A percentile compares a stretch with the other conserved stretches of the same genome.
phyloP scores from a whole-genome alignment of 2,329 filamentous ascomycete genomes.

The Arachnomyces sp. region DNA sequence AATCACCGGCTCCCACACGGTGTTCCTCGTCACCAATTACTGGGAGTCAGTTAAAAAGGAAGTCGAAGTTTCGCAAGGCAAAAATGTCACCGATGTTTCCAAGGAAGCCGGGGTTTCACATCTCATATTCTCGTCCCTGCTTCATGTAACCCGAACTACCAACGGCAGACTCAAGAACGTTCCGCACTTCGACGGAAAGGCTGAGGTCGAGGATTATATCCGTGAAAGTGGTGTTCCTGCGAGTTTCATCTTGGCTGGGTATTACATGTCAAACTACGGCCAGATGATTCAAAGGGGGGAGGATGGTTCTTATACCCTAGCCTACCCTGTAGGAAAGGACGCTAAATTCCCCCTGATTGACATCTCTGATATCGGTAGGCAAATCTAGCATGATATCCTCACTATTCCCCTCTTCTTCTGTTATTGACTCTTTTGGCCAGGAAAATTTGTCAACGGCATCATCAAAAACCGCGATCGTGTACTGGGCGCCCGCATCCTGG shows the following conservation, averaged over 20 bases:
- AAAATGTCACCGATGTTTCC: slow-evolving; percentile 32
- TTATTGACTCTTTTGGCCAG: slow-evolving; percentile 11
- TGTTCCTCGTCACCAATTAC: slow-evolving; percentile 44
- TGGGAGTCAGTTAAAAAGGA: slow-evolving; percentile 35
- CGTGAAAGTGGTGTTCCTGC: slow-evolving; percentile 25
- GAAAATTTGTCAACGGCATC: slow-evolving; percentile 23
- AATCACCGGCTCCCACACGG: slow-evolving; percentile 39
- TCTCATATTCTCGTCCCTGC: slow-evolving; percentile 36
- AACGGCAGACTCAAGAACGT: slow-evolving; percentile 28
- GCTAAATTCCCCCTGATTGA: slow-evolving; percentile 40
- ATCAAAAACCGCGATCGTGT: slow-evolving; percentile 36
- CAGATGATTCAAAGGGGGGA: slow-evolving; percentile 24
- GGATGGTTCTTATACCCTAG: slow-evolving; percentile 22
- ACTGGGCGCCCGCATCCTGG: slow-evolving; percentile 39
- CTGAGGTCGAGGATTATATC: slow-evolving; percentile 32
- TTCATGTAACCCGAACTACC: slow-evolving; percentile 23
- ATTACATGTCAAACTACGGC: slow-evolving; percentile 38
- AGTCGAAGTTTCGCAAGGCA: slow-evolving; percentile 28
- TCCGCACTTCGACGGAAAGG: slow-evolving; percentile 37
- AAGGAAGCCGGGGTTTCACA: slow-evolving; percentile 30
- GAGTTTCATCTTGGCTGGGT: slow-evolving; percentile 36
- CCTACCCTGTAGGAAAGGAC: slow-evolving; percentile 19
- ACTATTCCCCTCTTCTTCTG: too few species aligned
- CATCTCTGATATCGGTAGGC: slow-evolving; percentile 39
- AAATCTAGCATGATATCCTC: slow-evolving; percentile 28